Evolutionary conservation across 768 basidiomycete species (phyloP).

Genomic region (Goffeauzyma gilvescens): DNA sequence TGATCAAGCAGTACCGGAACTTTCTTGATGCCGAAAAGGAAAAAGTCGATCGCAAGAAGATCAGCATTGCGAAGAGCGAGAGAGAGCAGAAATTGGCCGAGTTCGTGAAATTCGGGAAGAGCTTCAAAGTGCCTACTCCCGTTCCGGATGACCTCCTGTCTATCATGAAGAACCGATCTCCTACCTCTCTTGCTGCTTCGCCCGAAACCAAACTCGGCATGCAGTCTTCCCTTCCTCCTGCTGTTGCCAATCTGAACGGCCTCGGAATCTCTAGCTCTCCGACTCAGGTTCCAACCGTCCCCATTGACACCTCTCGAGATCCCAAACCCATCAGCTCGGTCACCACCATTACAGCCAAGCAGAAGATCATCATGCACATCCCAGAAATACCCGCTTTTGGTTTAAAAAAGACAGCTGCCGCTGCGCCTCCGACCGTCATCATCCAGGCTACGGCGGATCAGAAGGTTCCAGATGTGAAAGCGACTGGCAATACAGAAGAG

Average conservation of each 20-base stretch:
- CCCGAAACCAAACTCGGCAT: conserved; percentile 35
- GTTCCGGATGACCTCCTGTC: background rate
- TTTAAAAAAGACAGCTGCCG: conserved; percentile 29
- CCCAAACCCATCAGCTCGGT: background rate
- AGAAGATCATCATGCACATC: conserved; percentile 50
- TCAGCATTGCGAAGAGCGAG: conserved; percentile 72
- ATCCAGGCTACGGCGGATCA: conserved; percentile 16
- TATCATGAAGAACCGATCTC: background rate
- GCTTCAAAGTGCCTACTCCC: conserved; percentile 56
- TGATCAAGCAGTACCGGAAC: conserved; percentile 45
- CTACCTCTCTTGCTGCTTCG: conserved; percentile 5
- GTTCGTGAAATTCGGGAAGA: conserved; percentile 75
- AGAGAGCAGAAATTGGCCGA: conserved; percentile 90
- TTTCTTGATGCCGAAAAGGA: conserved; percentile 87
- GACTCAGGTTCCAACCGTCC: too few species aligned
- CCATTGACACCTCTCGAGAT: conserved; percentile 1
- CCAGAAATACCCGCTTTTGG: conserved; percentile 81
- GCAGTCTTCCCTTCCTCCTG: conserved; percentile 45
- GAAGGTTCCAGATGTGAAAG: conserved; percentile 12
- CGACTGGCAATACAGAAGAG: too few species aligned
- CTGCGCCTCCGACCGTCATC: conserved; percentile 8
- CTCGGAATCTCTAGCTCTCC: too few species aligned
- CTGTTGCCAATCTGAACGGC: too few species aligned
- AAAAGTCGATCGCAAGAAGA: conserved; percentile 33
- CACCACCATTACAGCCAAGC: background rate